Conservation (phyloP, 192 early-diverging fungal species). For the Coemansia sp. region DNA sequence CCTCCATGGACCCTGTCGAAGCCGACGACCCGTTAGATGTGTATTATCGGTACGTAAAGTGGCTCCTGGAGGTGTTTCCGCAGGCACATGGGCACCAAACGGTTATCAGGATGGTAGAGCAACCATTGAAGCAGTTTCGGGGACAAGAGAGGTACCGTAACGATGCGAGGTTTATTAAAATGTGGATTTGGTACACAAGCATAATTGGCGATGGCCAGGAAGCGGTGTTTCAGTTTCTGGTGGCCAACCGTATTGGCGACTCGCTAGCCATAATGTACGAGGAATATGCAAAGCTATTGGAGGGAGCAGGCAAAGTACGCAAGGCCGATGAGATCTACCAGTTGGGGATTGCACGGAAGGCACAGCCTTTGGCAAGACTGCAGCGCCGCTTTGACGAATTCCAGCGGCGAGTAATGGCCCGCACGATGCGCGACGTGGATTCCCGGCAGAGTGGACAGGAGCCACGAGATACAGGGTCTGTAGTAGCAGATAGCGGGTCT, state of each 20-base stretch:
- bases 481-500: no score
- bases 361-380: constrained; percentile 67
- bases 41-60: constrained; percentile 58
- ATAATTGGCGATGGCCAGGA: constrained; percentile 50
- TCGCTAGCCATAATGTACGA: constrained; percentile 68
- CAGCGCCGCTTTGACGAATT: constrained; percentile 60
- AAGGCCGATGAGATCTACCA: constrained; percentile 63
- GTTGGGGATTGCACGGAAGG: constrained; percentile 66
- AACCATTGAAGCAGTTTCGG: constrained; percentile 48
- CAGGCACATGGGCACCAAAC: constrained; percentile 57
- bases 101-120: constrained; percentile 56
- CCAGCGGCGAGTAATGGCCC: constrained; percentile 50
- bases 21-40: constrained; percentile 61
- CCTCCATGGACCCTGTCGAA: constrained; percentile 24
- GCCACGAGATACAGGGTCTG: no score
- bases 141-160: constrained; percentile 59
- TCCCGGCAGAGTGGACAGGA: not conserved
- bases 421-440: constrained; percentile 14
- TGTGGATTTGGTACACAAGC: constrained; percentile 65
- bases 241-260: constrained; percentile 67
- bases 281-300: constrained; percentile 68
- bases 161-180: constrained; percentile 58
- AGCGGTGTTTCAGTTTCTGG: constrained; percentile 75
- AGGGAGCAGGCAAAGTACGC: constrained; percentile 47
- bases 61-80: constrained; percentile 63